phyloP scores from a whole-genome alignment of 2,329 filamentous ascomycete species.

The Phialemonium atrogriseum region DNA sequence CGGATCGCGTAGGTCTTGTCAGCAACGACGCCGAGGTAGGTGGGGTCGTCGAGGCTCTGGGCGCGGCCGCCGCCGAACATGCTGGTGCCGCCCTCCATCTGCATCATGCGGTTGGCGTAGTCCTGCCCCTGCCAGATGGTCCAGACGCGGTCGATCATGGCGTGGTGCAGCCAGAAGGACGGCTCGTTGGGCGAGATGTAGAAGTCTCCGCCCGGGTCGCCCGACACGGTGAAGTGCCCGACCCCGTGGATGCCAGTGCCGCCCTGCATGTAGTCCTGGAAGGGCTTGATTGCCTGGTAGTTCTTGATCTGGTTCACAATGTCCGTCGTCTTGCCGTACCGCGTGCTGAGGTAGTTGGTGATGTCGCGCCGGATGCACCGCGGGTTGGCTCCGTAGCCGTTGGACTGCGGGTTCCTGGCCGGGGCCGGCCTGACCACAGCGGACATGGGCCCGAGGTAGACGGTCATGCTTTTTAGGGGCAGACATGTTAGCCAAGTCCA shows the following conservation, averaged over 20 bases:
- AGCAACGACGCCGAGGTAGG: conserved; percentile 16
- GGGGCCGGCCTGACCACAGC: conserved; percentile 17
- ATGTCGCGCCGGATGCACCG: conserved; percentile 36
- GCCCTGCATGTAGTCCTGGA: conserved; percentile 37
- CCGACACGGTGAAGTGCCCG: conserved; percentile 24
- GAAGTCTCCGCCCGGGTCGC: conserved; percentile 32
- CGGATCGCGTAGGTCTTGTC: conserved; percentile 14
- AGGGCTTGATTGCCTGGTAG: conserved; percentile 26
- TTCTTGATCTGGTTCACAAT: conserved; percentile 28
- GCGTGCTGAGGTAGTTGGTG: conserved; percentile 19
- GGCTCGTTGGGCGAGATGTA: conserved; percentile 27
- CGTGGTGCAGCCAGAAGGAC: conserved; percentile 20
- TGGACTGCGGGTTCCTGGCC: conserved; percentile 18
- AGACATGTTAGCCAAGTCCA: no score
- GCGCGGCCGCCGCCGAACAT: conserved; percentile 15
- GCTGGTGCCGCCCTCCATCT: conserved; percentile 18
- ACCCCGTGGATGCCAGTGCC: conserved; percentile 22
- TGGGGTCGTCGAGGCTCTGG: conserved; percentile 17
- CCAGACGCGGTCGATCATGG: conserved; percentile 22
- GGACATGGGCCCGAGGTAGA: conserved; percentile 26
- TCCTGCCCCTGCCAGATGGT: conserved; percentile 23
- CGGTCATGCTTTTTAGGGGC: conserved; percentile 18
- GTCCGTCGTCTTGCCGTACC: conserved; percentile 16
- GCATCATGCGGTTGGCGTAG: conserved; percentile 13
- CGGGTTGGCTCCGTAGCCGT: conserved; percentile 33